phyloP scores from a whole-genome alignment of 495 filamentous ascomycete genomes.

The Penicillium riverlandense region DNA sequence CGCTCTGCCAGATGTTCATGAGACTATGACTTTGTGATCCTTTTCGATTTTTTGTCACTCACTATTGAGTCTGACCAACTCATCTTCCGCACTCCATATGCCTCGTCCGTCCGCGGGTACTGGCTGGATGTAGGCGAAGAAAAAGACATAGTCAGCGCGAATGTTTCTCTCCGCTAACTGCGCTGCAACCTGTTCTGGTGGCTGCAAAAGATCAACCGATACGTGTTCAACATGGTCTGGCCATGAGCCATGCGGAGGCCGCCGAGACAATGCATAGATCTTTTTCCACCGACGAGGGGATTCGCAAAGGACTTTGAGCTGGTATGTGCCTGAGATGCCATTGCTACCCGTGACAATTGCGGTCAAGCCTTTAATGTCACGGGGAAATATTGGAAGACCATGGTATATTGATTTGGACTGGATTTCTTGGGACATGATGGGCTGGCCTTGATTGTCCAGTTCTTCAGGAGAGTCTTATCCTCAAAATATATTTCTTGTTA shows the following conservation, averaged over 20 bases:
- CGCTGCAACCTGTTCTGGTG: constrained; percentile 29
- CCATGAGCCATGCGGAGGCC: constrained; percentile 25
- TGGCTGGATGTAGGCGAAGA: constrained; percentile 47
- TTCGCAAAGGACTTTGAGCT: constrained; percentile 37
- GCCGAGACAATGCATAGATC: constrained; percentile 40
- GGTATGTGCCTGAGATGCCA: constrained; percentile 42
- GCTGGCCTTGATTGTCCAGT: neutral
- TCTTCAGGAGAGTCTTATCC: too few species aligned
- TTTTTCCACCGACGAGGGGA: constrained; percentile 42
- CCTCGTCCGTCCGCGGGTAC: constrained; percentile 23
- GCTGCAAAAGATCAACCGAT: constrained; percentile 38
- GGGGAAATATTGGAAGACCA: constrained; percentile 36
- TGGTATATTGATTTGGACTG: constrained; percentile 12
- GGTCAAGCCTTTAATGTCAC: constrained; percentile 29
- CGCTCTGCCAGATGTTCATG: constrained; percentile 3
- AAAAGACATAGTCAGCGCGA: constrained; percentile 46
- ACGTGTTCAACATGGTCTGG: constrained; percentile 35
- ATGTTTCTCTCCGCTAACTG: constrained; percentile 25
- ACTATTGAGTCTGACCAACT: constrained; percentile 36
- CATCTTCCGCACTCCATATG: constrained; percentile 40
- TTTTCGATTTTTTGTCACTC: constrained; percentile 6
- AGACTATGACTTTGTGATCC: too few species aligned
- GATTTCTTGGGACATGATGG: neutral
- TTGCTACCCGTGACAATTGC: constrained; percentile 49
- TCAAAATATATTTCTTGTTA: too few species aligned